Evolutionary conservation across 345 rosid genomes (phyloP), one percentile per base, ranked within the genome.

Genomic region (Reutealis trisperma): DNA sequence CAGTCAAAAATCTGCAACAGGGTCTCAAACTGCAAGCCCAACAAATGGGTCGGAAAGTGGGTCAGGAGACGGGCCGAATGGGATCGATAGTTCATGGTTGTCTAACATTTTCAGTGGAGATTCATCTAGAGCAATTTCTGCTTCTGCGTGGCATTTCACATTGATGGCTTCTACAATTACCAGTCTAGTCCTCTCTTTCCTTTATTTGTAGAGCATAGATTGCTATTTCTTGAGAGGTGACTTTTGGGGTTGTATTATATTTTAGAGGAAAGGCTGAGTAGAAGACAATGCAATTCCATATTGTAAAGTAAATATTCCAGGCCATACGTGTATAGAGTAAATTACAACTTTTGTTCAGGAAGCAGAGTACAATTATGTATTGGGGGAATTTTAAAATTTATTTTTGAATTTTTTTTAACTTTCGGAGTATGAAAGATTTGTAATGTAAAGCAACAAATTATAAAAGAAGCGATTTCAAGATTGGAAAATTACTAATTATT

Each of bases 1-100:
- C 88, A 90, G 96, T 79, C 86, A 85, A 84, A 89, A 89, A 75
- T 88, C 92, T 6, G 88, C 89, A 57, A 87, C 84, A 8, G 90
- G 68, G 8, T 18, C 83, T 15, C 74, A 70, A 25, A 22, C 45
- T 7, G 22, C 85, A 70, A 63, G 59, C 32, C 37, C 79, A 37
- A 22, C 75, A 52, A 74, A 51, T 34, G 80, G 87, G 27, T 55
- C 84, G 0, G 75, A 8, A 32, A 71, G 73, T 41, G 87, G 84
- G 54, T 72, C 85, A 64, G 84, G 49, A 27, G 76, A 75, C 15
- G 83, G 60, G 73, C 63, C 89, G 51, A 32, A 37, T 2, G 76
- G 34, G 22, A 82, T 55, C 24, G 78, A 77, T 63, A 32, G 55
- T 76, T 79, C 90, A 64, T 86, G 91, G 93, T 64, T 85, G 58